Evolutionary conservation across 2,329 filamentous ascomycete species (phyloP).

Genomic region (Biscogniauxia sp.): DNA sequence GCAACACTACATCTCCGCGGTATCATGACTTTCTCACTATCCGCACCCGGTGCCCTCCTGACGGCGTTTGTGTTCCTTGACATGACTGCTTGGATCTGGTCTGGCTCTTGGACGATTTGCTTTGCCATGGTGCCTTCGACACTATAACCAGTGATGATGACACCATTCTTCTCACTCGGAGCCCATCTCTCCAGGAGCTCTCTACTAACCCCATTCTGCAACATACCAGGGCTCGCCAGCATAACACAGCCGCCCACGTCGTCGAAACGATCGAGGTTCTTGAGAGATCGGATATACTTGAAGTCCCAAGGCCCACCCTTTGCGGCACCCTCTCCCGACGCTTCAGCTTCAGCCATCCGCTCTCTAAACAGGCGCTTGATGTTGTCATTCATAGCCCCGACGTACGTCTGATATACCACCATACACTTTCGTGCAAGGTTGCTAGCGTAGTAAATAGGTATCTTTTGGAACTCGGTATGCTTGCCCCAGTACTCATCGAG

Average conservation of each 20-base stretch:
- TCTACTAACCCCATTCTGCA: slow-evolving; percentile 92
- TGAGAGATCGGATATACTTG: slow-evolving; percentile 86
- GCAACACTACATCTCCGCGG: slow-evolving; percentile 89
- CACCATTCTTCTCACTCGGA: slow-evolving; percentile 93
- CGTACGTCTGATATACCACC: slow-evolving; percentile 98
- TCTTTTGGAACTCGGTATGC: slow-evolving; percentile 82
- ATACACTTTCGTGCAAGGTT: slow-evolving; percentile 96
- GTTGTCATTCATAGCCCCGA: slow-evolving; percentile 98
- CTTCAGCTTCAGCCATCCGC: slow-evolving; percentile 86
- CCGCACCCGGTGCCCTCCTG: slow-evolving; percentile 61
- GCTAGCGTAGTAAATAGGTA: slow-evolving; percentile 96
- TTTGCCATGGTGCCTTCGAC: slow-evolving; percentile 99
- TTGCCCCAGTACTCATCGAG: slow-evolving; percentile 96
- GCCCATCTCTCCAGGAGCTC: slow-evolving; percentile 95
- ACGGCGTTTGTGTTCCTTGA: slow-evolving; percentile 65
- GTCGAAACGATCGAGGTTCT: slow-evolving; percentile 92
- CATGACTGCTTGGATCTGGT: slow-evolving; percentile 93
- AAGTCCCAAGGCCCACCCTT: slow-evolving; percentile 96
- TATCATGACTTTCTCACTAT: slow-evolving; percentile 87
- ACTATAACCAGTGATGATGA: slow-evolving; percentile 97
- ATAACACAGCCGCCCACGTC: slow-evolving; percentile 95
- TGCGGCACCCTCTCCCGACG: slow-evolving; percentile 67
- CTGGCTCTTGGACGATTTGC: slow-evolving; percentile 90
- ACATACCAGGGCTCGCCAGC: slow-evolving; percentile 96
- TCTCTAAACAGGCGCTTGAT: slow-evolving; percentile 95